Base-by-base conservation (phyloP, 2,329 filamentous ascomycete genomes). In the Fusarium miscanthi region DNA sequence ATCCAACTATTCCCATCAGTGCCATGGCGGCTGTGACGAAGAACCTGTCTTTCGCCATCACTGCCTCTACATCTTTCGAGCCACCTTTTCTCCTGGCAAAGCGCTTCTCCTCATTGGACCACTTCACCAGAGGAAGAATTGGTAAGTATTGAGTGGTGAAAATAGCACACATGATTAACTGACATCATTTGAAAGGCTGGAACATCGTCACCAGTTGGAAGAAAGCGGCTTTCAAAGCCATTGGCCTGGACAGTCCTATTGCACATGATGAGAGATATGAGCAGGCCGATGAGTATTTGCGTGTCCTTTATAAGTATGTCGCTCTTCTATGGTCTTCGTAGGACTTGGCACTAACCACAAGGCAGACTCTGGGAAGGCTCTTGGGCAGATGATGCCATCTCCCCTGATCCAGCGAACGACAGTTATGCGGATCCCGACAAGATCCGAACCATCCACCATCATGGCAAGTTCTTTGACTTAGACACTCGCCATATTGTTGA, bases 1-100 rank as follows among this genome's bases (percentile, higher is more conserved):
- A 92, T 74, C 90, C 90, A 1, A 87, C 87, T 0, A 91, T 91
- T 74, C 87, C 89, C 6, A 90, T 91, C 60, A 86, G 85, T 6
- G 89, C 90, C 37, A 92, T 92, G 90, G 90, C 89, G 6, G 89
- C 89, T 0, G 89, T 90, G 35, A 91, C 90, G 1, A 91, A 89
- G 79, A 89, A 90, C 56, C 81, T 92, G 6, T 83, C 85, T 0
- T 91, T 91, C 71, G 90, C 85, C 3, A 89, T 92, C 66, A 91
- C 89, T 1, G 87, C 88, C 0, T 89, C 88, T 0, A 91, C 89
- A 5, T 88, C 88, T 0, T 92, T 90, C 63, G 89, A 91, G 68
- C 87, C 87, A 0, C 89, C 89, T 0, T 91, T 90, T 64, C 78
- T 90, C 3, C 80, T 91, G 2, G 90, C 89, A 0, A 90, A 90